phyloP scores from a whole-genome alignment of 805 yeast genomes.

The Torulaspora franciscae region DNA sequence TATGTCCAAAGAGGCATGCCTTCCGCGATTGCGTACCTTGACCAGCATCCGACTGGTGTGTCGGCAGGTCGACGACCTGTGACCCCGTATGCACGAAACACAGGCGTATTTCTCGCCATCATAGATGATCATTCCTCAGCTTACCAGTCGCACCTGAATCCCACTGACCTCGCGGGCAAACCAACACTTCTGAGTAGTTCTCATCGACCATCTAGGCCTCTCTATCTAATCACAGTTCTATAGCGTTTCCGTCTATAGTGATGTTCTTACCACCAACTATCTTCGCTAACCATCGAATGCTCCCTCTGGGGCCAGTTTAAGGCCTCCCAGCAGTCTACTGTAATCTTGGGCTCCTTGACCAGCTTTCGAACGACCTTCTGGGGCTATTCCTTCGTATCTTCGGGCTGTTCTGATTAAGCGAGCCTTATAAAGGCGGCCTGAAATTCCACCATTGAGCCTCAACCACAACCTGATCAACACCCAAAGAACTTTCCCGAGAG shows the following conservation, averaged over 20 bases:
- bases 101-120: constrained; percentile 81
- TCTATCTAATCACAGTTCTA: background rate
- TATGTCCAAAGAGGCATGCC: constrained; percentile 58
- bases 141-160: background rate
- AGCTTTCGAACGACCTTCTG: background rate
- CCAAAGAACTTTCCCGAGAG: background rate
- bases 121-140: constrained; percentile 58
- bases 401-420: background rate
- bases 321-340: background rate
- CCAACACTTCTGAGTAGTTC: background rate
- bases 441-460: background rate
- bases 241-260: background rate
- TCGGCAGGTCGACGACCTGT: constrained; percentile 78
- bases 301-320: background rate
- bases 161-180: background rate
- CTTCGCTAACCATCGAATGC: background rate
- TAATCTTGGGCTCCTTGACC: background rate
- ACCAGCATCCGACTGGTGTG: constrained; percentile 77
- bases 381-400: background rate
- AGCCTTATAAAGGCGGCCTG: background rate
- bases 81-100: constrained; percentile 86
- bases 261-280: background rate
- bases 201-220: background rate
- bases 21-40: constrained; percentile 83
- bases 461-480: background rate